Evolutionary conservation across 1,284 basidiomycete genomes (phyloP).

Genomic region (Irpex lacteus): DNA sequence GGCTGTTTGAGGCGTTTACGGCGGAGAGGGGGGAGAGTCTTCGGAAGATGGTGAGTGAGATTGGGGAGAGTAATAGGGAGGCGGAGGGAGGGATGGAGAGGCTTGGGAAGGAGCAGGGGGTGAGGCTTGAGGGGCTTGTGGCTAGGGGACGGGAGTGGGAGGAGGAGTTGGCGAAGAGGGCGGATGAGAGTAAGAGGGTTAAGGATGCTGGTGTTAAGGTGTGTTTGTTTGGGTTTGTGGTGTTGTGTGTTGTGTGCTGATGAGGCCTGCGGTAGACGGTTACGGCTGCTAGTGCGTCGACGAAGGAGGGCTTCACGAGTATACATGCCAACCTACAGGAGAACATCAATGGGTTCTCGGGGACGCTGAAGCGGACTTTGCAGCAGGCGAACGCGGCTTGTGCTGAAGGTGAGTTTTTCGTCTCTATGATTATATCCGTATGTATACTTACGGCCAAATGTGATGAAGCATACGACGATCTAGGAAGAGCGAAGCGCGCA

Average conservation of each 20-base stretch:
- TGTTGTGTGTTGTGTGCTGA: not conserved
- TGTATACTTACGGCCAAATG: not conserved
- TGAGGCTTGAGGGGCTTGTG: conserved; percentile 41
- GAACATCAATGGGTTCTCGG: conserved; percentile 51
- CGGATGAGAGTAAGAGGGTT: conserved; percentile 50
- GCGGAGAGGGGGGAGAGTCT: conserved; percentile 70
- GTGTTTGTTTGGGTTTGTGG: no score
- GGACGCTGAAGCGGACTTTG: conserved; percentile 49
- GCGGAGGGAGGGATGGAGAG: conserved; percentile 49
- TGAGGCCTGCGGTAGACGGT: conserved; percentile 47
- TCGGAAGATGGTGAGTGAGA: conserved; percentile 50
- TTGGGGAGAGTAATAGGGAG: conserved; percentile 55
- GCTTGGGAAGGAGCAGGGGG: conserved; percentile 48
- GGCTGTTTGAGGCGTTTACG: conserved; percentile 69
- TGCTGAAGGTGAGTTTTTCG: conserved; percentile 41
- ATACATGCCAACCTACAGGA: conserved; percentile 44
- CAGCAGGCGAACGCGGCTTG: conserved; percentile 43
- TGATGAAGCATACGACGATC: conserved; percentile 53
- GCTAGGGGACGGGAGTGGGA: conserved; percentile 39
- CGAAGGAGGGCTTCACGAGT: conserved; percentile 43
- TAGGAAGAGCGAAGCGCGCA: conserved; percentile 62
- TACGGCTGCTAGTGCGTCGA: conserved; percentile 34
- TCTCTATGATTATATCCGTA: not conserved
- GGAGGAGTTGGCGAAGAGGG: conserved; percentile 42
- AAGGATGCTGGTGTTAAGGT: conserved; percentile 61